Percentiles rank a stretch among this genome's conserved stretches.
These are phyloP conservation scores for Dioszegia hungarica DNA, from an alignment of 768 basidiomycete genomes.

Conservation along the genomic window DNA sequence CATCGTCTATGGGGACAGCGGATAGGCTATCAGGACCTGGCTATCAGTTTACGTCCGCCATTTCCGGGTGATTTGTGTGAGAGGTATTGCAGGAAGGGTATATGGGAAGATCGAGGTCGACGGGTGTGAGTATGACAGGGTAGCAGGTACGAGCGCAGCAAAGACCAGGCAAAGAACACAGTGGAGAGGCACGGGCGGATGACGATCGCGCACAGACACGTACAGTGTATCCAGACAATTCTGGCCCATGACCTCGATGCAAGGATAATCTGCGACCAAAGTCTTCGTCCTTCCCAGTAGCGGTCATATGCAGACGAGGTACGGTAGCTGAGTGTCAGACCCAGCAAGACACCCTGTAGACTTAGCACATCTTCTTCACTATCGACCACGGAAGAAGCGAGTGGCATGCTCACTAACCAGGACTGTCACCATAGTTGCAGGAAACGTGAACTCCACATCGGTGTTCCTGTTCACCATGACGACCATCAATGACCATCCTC, in stretches of 20 bases:
- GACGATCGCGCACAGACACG: no score
- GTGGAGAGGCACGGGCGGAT: no score
- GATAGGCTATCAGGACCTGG: constrained; percentile 30
- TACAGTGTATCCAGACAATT: constrained; percentile 45
- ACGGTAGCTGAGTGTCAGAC: constrained; percentile 40
- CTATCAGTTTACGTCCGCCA: constrained; percentile 2
- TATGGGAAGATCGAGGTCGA: no score
- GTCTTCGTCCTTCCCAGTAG: constrained; percentile 41
- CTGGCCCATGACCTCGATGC: constrained; percentile 38
- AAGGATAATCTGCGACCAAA: constrained; percentile 46
- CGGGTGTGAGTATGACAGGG: no score
- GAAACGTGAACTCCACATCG: constrained; percentile 26
- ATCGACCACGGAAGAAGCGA: no score
- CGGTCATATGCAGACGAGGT: constrained; percentile 42
- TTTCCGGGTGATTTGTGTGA: no score
- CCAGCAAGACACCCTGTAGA: constrained; percentile 35
- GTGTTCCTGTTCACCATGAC: constrained; percentile 33
- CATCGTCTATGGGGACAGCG: constrained; percentile 18
- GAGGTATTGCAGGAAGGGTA: no score
- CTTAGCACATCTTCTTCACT: not conserved
- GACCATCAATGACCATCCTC: constrained; percentile 29
- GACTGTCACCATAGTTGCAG: constrained; percentile 39
- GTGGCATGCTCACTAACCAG: constrained; percentile 14
- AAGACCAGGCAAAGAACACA: no score
- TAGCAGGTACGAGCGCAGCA: no score